Evolutionary conservation across 495 filamentous ascomycete species (phyloP), one percentile per base, ranked within the genome.

Genomic region (Entonaema liquescens): DNA sequence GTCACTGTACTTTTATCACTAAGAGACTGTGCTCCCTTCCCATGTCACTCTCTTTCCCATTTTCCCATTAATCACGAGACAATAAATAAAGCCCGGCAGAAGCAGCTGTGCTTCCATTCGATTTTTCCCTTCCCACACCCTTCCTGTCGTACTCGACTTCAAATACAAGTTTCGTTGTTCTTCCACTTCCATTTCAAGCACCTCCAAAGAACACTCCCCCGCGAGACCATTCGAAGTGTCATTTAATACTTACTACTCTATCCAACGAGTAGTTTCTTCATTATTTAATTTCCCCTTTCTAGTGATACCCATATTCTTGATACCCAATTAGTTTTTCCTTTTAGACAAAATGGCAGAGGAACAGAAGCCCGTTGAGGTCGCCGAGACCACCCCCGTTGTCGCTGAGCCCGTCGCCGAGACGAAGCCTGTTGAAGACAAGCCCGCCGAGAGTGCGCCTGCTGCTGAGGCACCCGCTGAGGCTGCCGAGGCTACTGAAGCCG

Each of bases 391-490:
- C 56, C 71, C 74, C 52, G 74, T 74, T 59, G 79, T 78, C 72
- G 65, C 31, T 25, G 85, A 86, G 71, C 83, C 84, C 63, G 81
- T 79, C 50, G 79, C 83, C 73, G 78, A 82, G 73, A 76, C 79
- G 58, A 73, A 73, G 65, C 79, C 81, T 67, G 83, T 79, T 64
- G 83, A 84, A 69, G 79, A 81, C 50, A 78, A 74, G 65, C 72
- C 73, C 36, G 70, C 63, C 19, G 79, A 78, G 66, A 38, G 62
- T 40, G 59, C 73, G 59, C 71, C 74, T 44, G 70, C 62, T 59
- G 82, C 84, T 65, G 80, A 82, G 72, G 77, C 76, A 19, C 76
- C 82, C 56, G 85, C 85, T 62, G 87, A 88, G 74, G 77, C 83
- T n/a, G 70, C 79, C 54, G 82, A 85, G 79, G 78, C 78, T 21